Evolutionary conservation across 2,329 filamentous ascomycete genomes (phyloP), one percentile per base, ranked within the genome.

Genomic region (Lasiodiplodia sp.): DNA sequence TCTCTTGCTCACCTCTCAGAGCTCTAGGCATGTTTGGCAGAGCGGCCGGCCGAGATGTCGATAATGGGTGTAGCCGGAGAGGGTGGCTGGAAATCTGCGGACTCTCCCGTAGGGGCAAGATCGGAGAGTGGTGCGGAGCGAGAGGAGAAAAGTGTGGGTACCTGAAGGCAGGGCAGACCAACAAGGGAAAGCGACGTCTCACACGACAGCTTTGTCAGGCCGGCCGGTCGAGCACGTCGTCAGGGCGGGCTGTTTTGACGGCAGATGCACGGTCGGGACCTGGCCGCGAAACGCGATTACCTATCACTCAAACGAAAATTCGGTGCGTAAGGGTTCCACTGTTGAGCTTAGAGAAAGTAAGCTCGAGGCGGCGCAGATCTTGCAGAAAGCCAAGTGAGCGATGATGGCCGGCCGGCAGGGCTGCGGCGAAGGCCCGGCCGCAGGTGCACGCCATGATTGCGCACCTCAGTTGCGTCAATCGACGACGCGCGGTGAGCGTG

Each of bases 21-120:
- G 86, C 86, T 75, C 86, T 86, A 71, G 86, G 85, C 86, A 88
- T 88, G 63, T 21, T 23, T 44, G 40, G 40, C 40, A 28, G 47
- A 37, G n/a, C 34, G 58, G 11, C 44, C 44, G n/a, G 40, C 10
- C 12, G 25, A 25, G 16, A 11, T 12, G 23, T 16, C 16, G 52
- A n/a, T 7, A 11, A 49, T 18, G 6, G 52, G n/a, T 34, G 52
- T 12, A 31, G 64, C 37, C 38, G 34, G 38, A 14, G 38, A 66
- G 21, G 3, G 53, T 25, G 38, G 23, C 64, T 57, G 64, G 34
- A 57, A 40, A 40, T 3, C 37, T 21, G 38, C 38, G 38, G 38
- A 37, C 44, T 47, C 16, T 47, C 34, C 21, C 51, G 25, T 25
- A 67, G 53, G 55, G 53, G 64, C 64, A 58, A 58, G 52, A 58